Percentiles rank a stretch among this genome's conserved stretches.
phyloP scores from a whole-genome alignment of 1,139 yeast species.

The Debaryomyces udenii region DNA sequence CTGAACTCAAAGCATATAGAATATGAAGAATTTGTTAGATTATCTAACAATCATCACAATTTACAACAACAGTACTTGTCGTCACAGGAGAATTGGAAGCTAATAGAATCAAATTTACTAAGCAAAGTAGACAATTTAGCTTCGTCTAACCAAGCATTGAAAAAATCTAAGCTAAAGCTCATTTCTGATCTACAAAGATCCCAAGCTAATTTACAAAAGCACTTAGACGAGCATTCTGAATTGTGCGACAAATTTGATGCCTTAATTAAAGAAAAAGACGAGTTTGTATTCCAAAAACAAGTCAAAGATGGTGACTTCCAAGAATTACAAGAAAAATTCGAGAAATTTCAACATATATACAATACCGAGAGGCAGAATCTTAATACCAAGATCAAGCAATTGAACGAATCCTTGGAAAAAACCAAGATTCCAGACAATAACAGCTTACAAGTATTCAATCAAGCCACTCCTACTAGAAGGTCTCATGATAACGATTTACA shows the following conservation, averaged over 20 bases:
- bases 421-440: conserved; percentile 13
- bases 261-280: conserved; percentile 21
- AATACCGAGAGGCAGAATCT: conserved; percentile 34
- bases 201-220: conserved; percentile 23
- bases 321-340: conserved; percentile 35
- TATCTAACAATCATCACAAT: conserved; percentile 47
- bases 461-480: background rate
- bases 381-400: conserved; percentile 28
- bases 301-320: conserved; percentile 28
- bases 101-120: conserved; percentile 57
- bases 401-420: conserved; percentile 26
- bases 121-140: conserved; percentile 51
- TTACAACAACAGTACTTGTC: conserved; percentile 68
- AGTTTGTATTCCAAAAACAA: conserved; percentile 24
- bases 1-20: conserved; percentile 21
- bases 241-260: conserved; percentile 19
- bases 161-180: conserved; percentile 34
- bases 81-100: conserved; percentile 69
- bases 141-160: conserved; percentile 36
- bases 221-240: conserved; percentile 26
- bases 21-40: conserved; percentile 42
- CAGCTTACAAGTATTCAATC: background rate
- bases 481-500: conserved; percentile 1
- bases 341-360: conserved; percentile 32
- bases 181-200: conserved; percentile 33